A percentile compares a stretch with the other conserved stretches of the same genome.
These are phyloP conservation scores for Coemansia aciculifera DNA, from an alignment of 192 early-diverging fungal species.

Conservation along the genomic window DNA sequence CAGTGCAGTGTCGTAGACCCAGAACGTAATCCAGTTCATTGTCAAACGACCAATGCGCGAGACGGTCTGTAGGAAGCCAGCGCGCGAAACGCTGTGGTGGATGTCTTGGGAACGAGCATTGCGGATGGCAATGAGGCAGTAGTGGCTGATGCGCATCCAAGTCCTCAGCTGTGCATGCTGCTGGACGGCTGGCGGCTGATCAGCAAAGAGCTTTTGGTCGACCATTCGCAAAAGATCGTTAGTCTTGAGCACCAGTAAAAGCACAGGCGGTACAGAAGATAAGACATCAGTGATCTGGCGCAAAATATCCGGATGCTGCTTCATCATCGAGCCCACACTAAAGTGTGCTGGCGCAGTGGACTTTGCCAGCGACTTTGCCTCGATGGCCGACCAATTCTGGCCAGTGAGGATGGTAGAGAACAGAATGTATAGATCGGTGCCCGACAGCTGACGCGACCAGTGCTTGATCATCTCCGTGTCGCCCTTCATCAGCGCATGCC, in stretches of 20 bases:
- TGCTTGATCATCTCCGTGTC: slow-evolving; percentile 70
- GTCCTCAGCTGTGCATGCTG: slow-evolving; percentile 44
- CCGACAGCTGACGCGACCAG: slow-evolving; percentile 65
- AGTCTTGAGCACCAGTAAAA: slow-evolving; percentile 87
- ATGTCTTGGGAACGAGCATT: slow-evolving; percentile 39
- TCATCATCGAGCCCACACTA: slow-evolving; percentile 60
- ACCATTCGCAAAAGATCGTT: slow-evolving; percentile 83
- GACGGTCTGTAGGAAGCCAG: slow-evolving; percentile 2
- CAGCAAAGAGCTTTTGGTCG: slow-evolving; percentile 58
- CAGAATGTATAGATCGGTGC: slow-evolving; percentile 77
- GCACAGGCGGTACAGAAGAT: slow-evolving; percentile 79
- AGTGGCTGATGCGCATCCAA: slow-evolving; percentile 46
- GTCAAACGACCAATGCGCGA: slow-evolving; percentile 15
- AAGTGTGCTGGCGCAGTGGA: slow-evolving; percentile 44
- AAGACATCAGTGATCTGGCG: slow-evolving; percentile 77
- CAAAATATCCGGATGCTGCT: slow-evolving; percentile 63
- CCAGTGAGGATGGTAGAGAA: slow-evolving; percentile 91
- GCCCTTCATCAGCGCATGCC: slow-evolving; percentile 79
- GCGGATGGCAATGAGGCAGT: slow-evolving; percentile 46
- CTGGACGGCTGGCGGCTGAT: slow-evolving; percentile 43
- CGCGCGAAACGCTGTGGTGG: slow-evolving; percentile 18
- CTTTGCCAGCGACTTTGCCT: slow-evolving; percentile 33
- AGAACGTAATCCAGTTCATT: slow-evolving; percentile 35
- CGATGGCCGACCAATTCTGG: slow-evolving; percentile 76
- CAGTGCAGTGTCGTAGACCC: slow-evolving; percentile 24